Evolutionary conservation across 1,139 yeast species (phyloP), one percentile per base, ranked within the genome.

Genomic region (Scheffersomyces lignicola): DNA sequence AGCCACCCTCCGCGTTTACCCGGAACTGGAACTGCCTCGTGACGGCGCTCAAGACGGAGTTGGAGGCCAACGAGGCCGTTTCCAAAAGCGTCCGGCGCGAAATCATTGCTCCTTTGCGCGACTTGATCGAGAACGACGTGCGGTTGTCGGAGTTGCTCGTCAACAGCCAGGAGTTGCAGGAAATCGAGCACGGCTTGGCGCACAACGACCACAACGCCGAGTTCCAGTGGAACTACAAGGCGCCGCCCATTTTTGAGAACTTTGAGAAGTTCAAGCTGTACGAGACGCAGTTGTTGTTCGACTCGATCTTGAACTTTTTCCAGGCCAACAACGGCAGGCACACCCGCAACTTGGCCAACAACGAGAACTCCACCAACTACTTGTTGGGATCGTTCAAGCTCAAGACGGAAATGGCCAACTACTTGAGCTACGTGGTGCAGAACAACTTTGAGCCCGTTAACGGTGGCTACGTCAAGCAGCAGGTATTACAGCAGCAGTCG

Each of bases 241-340:
- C 95, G 1, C 94, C 96, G 2, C 79, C 73, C 43, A 76, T 83
- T 25, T 83, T 87, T 53, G 85, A 83, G 48, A 78, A 78, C 48
- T 81, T 89, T 56, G 95, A 88, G 58, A 70, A 69, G 42, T 80
- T 82, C 47, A 96, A 90, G 56, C 73, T 68, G 40, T 67, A 68
- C 41, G 81, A 95, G 53, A 70, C 85, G 42, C 74, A 76, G 36
- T 66, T 81, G 50, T 58, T 88, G 36, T 83, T 87, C 52, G 85
- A 85, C 45, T 69, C 79, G 17, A 69, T 89, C 40, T 69, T 86
- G 38, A 76, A 80, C 45, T 83, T 76, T 52, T 83, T 86, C 59
- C 85, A 94, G 33, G 70, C 76, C 26, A 61, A 72, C 36, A 68
- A 76, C 42, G 76, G 76, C 40, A 69, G 70, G 36, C 54, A 73